Base-by-base conservation (phyloP, 2,329 filamentous ascomycete species). In the Dactylonectria estremocensis region DNA sequence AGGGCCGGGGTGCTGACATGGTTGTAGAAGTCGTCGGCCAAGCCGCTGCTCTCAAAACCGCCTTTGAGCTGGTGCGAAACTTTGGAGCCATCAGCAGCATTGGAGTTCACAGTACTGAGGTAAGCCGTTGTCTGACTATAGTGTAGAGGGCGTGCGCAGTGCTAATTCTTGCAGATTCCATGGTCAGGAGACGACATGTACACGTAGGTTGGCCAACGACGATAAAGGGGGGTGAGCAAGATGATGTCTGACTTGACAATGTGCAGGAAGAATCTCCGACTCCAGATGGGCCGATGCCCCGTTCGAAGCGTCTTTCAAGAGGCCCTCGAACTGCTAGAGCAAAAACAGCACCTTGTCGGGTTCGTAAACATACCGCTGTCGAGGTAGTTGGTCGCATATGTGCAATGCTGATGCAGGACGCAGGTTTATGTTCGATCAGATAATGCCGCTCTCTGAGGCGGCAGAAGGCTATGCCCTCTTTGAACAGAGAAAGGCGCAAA, bases 1-100 rank as follows among this genome's bases (percentile, higher is more conserved):
- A 92, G 16, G 94, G 94, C 8, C 87, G 95, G 45, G 95, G 95
- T 7, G 95, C 95, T 14, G 95, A 98, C 81, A 90, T 93, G 18
- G 90, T 96, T 2, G 90, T 97, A 72, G 93, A 95, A 79, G 91
- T 93, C 7, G 93, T 95, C 28, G 92, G 92, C 0, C 81, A 91
- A 67, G 90, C 89, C 61, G 87, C 90, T 43, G 93, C 92, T 2
- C 80, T 95, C 76, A 88, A 86, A 75, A 93, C 90, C 40, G 92
- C 89, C 0, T 94, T 91, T 79, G 91, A 94, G 35, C 79, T 94
- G 18, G 79, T 95, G 64, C 86, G 93, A 60, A 91, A 92, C 1
- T 95, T 90, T 83, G 92, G 92, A 5, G 88, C 87, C 46, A 92
- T 95, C 71, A 91, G 90, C 73, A 93, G 91, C 75, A 92, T 94